A percentile compares a stretch with the other conserved stretches of the same genome.
Conservation (phyloP, 2,329 filamentous ascomycete genomes). For the Stagonosporopsis cucurbitacearum region DNA sequence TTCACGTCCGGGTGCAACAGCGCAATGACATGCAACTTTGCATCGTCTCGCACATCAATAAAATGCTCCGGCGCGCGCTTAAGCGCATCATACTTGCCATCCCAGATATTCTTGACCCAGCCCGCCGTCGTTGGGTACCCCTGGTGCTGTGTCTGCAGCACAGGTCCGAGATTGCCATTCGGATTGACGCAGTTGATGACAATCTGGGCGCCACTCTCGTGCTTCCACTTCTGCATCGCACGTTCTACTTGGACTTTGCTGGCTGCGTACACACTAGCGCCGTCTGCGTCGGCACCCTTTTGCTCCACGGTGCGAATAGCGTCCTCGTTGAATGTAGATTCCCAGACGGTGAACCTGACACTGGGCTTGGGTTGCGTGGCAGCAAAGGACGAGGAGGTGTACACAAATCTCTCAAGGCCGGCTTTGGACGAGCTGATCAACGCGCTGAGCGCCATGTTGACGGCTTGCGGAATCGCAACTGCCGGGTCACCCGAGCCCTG, state of each 20-base stretch:
- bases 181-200: conserved; percentile 50
- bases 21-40: conserved; percentile 61
- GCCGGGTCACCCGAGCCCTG: conserved; percentile 46
- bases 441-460: conserved; percentile 48
- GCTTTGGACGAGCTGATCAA: conserved; percentile 51
- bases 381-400: conserved; percentile 53
- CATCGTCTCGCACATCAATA: conserved; percentile 38
- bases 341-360: conserved; percentile 42
- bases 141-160: conserved; percentile 46
- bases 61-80: conserved; percentile 29
- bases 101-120: conserved; percentile 34
- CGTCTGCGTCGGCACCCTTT: conserved; percentile 12
- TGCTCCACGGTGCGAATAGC: conserved; percentile 38
- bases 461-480: conserved; percentile 51
- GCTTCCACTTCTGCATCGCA: conserved; percentile 55
- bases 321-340: conserved; percentile 49
- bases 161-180: conserved; percentile 46
- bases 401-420: conserved; percentile 49
- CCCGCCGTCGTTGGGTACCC: conserved; percentile 38
- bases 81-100: conserved; percentile 35
- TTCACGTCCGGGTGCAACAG: conserved; percentile 55
- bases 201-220: conserved; percentile 54
- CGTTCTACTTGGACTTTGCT: conserved; percentile 57
- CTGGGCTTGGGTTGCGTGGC: conserved; percentile 44
- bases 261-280: conserved; percentile 50